Percentiles rank a stretch among this genome's conserved stretches.
Evolutionary conservation across 208 protist genomes (phyloP).

Genomic region (Trypanosoma cruzi): DNA sequence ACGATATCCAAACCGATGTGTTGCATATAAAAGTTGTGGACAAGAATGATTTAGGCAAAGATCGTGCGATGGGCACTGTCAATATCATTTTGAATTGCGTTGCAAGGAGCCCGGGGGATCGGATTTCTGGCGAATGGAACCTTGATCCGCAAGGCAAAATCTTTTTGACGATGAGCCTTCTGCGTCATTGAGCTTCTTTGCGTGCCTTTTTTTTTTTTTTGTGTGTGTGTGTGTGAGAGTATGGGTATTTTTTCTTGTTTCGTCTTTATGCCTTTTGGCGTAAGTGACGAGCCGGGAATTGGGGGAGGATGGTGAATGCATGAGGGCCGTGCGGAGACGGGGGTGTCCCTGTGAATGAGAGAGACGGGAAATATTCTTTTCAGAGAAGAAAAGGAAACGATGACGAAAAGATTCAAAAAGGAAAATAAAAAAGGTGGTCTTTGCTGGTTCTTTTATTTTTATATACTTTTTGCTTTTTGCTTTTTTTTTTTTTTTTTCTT

Average conservation of each 20-base stretch:
- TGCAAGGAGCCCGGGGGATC: constrained; percentile 21
- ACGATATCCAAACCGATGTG: constrained; percentile 41
- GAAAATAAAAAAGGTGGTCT: no score
- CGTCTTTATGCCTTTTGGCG: no score
- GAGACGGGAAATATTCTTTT: background rate
- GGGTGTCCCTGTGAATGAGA: background rate
- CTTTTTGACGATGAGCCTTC: constrained; percentile 38
- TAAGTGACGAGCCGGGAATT: no score
- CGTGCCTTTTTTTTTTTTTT: constrained; percentile 9
- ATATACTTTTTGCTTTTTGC: background rate
- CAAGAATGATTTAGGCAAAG: constrained; percentile 60
- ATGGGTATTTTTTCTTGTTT: background rate
- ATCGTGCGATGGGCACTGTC: constrained; percentile 64
- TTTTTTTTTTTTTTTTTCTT: background rate
- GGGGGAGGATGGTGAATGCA: no score
- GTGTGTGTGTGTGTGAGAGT: background rate
- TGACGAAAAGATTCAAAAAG: background rate
- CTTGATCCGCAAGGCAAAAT: constrained; percentile 60
- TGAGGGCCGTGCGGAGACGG: background rate
- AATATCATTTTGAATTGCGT: constrained; percentile 41
- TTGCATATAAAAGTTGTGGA: constrained; percentile 58
- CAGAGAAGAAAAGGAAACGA: background rate
- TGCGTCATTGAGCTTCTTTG: constrained; percentile 33
- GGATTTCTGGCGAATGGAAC: constrained; percentile 41
- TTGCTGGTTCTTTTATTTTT: background rate